Evolutionary conservation across 208 protist genomes (phyloP).

Genomic region (Acanthamoeba lenticulata): DNA sequence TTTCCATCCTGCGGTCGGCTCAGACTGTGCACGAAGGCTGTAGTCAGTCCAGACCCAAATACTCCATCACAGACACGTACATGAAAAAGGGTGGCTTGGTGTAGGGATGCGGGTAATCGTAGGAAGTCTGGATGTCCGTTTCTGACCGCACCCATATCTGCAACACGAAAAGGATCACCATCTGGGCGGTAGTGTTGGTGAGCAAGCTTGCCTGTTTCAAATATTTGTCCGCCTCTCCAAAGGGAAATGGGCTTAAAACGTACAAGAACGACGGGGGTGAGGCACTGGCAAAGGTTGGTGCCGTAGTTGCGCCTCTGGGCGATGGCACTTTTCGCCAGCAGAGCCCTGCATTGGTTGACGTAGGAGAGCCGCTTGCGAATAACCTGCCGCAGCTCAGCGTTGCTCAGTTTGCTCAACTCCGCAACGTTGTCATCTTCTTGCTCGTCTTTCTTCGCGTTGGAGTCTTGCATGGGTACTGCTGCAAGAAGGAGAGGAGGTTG

Average conservation of each 20-base stretch:
- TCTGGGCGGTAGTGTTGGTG: no score
- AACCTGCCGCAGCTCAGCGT: neutral
- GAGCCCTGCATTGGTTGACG: conserved; percentile 20
- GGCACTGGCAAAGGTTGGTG: conserved; percentile 28
- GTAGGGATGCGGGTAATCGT: neutral
- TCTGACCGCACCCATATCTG: neutral
- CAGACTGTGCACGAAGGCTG: neutral
- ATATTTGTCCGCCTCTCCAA: no score
- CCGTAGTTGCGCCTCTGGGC: conserved; percentile 10
- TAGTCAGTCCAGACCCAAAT: no score
- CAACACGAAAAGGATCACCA: conserved; percentile 49
- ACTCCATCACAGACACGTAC: neutral
- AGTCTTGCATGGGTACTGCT: no score
- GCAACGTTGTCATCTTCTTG: no score
- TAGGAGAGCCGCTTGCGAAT: neutral
- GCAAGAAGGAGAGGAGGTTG: no score
- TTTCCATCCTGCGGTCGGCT: neutral
- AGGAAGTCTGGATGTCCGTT: neutral
- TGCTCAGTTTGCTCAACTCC: neutral
- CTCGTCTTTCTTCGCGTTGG: no score
- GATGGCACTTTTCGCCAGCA: conserved; percentile 52
- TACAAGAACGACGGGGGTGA: conserved; percentile 47
- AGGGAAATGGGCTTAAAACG: no score
- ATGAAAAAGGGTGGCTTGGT: neutral
- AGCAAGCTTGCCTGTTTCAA: no score